Evolutionary conservation across 805 yeast genomes (phyloP), one percentile per base, ranked within the genome.

Genomic region (Saccharomycopsis fermentans): DNA sequence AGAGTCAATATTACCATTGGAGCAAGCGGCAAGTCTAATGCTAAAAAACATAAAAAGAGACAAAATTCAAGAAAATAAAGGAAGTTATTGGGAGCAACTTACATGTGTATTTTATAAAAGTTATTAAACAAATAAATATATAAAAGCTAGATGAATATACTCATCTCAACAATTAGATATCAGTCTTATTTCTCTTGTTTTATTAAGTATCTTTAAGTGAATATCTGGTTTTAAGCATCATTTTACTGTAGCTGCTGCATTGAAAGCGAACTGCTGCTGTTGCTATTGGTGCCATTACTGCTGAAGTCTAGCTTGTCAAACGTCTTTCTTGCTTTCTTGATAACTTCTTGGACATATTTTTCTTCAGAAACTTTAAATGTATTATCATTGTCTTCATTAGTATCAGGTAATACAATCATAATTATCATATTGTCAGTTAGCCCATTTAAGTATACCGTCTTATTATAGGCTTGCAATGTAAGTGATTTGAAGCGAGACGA

Each of bases 1-100:
- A 90, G 90, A 75, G 99, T 94, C 57, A 94, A 94, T 69, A 90
- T 94, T 63, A 85, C 96, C 47, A 90, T 94, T 65, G 98, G 98
- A 26, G 90, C 96, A 54, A 87, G 96, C 70, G 92, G 91, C 12
- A 82, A 84, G 71, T 76, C 85, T 11, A 59, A 50, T 17, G 60
- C 51, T 2, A 58, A 58, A 29, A 54, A 29, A 27, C 34, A 54
- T 37, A 54, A 54, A 37, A 52, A 43, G 29, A 43, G 50, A 43
- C 50, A 43, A 43, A 43, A 43, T 43, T 43, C 50, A 21, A 43
- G 50, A 43, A 43, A 43, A 4, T 43, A n/a, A 43, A 26, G 4
- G 29, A 4, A 19, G 26, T 43, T 43, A 6, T 4, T 12, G 6
- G 14, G 14, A 21, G 26, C n/a, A n/a, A 43, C 9, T 17, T 21